A percentile compares a stretch with the other conserved stretches of the same genome.
Evolutionary conservation across 805 yeast species (phyloP).

Genomic region (Yarrowia keelungensis): DNA sequence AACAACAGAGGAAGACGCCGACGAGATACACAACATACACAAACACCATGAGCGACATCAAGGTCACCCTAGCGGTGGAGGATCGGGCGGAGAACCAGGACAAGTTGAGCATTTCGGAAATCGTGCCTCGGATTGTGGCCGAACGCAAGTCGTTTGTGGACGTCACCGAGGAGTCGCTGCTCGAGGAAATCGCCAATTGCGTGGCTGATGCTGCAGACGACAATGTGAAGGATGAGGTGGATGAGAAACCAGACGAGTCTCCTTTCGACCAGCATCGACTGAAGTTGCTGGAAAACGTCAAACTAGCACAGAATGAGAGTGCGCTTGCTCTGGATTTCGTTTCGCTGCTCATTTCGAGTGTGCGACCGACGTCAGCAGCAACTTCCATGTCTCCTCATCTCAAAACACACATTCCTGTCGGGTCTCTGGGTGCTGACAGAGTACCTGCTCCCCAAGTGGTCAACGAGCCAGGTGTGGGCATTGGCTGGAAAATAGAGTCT

Average conservation of each 20-base stretch:
- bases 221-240: slow-evolving; percentile 29
- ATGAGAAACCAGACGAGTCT: slow-evolving; percentile 40
- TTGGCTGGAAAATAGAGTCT: slow-evolving; percentile 87
- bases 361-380: slow-evolving; percentile 84
- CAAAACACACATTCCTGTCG: slow-evolving; percentile 74
- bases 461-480: slow-evolving; percentile 56
- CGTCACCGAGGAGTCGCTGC: slow-evolving; percentile 63
- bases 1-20: not conserved
- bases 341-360: slow-evolving; percentile 78
- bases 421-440: slow-evolving; percentile 61
- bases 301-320: slow-evolving; percentile 83
- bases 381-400: slow-evolving; percentile 88
- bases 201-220: slow-evolving; percentile 40
- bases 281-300: slow-evolving; percentile 44
- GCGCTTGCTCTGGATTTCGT: slow-evolving; percentile 88
- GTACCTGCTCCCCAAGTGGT: slow-evolving; percentile 43
- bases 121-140: slow-evolving; percentile 63
- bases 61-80: slow-evolving; percentile 37
- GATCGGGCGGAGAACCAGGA: slow-evolving; percentile 36
- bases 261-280: slow-evolving; percentile 45
- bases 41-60: slow-evolving; percentile 22
- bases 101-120: slow-evolving; percentile 46
- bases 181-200: slow-evolving; percentile 53
- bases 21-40: not conserved
- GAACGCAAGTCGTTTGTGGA: slow-evolving; percentile 67